Percentiles rank a stretch among this genome's conserved stretches.
These are phyloP conservation scores for Vitis rupestris DNA, from an alignment of 164 flowering plant genomes.

Conservation along the genomic window DNA sequence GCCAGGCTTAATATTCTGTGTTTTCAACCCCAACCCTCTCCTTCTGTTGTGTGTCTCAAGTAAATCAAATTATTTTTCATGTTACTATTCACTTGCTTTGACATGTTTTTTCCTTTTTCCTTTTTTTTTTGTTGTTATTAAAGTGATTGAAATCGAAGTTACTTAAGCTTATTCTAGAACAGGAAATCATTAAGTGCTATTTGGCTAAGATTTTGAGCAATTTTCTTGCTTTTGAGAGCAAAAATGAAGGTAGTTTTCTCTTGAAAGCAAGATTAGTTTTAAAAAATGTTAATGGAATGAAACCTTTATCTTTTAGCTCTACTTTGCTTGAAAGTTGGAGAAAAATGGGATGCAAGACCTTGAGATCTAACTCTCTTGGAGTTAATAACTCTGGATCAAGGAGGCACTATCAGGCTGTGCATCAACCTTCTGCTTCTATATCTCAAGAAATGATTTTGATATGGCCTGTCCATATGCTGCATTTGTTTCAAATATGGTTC, in stretches of 20 bases:
- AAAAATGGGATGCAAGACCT: constrained; percentile 1
- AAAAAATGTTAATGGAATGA: background rate
- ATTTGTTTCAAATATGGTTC: too few species aligned
- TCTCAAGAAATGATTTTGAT: too few species aligned
- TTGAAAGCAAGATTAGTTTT: background rate
- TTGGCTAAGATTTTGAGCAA: background rate
- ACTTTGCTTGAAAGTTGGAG: background rate
- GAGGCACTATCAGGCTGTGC: too few species aligned
- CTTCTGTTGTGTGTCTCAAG: too few species aligned
- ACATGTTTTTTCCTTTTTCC: background rate
- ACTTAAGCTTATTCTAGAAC: background rate
- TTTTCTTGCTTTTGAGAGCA: background rate
- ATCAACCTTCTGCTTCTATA: too few species aligned
- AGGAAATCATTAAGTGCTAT: background rate
- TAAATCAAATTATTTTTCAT: too few species aligned
- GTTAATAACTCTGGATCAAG: too few species aligned
- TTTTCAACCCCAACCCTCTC: background rate
- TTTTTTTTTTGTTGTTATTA: too few species aligned
- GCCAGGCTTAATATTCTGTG: background rate
- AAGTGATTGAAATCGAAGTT: background rate
- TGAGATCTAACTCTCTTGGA: background rate
- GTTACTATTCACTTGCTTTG: too few species aligned
- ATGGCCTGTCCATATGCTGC: too few species aligned
- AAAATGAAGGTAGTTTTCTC: background rate
- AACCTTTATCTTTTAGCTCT: background rate